Percentiles rank a stretch among this genome's conserved stretches.
Conservation (phyloP, 768 basidiomycete genomes). For the Rhizopogon salebrosus region DNA sequence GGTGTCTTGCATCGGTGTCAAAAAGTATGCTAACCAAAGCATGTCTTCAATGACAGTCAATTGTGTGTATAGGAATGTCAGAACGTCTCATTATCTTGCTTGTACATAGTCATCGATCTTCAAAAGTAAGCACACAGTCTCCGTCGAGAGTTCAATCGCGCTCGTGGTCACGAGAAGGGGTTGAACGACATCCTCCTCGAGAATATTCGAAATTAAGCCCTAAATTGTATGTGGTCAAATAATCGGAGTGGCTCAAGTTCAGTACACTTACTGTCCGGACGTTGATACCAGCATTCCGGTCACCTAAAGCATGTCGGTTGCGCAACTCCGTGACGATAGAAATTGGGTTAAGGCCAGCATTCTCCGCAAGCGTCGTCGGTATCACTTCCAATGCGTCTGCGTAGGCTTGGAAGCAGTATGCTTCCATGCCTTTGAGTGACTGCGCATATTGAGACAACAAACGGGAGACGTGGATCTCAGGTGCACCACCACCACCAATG, state of each 20-base stretch:
- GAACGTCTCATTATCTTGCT: conserved; percentile 42
- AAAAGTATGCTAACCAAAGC: background rate
- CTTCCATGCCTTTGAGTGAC: conserved; percentile 95
- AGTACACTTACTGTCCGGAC: conserved; percentile 76
- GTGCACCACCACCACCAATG: conserved; percentile 94
- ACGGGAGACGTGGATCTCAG: conserved; percentile 95
- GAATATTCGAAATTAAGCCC: conserved; percentile 95
- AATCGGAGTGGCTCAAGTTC: background rate
- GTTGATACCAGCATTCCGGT: conserved; percentile 94
- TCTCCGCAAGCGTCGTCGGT: conserved; percentile 95
- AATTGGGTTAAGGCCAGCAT: conserved; percentile 96
- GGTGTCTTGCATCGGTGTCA: too few relatives aligned
- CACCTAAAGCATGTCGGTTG: conserved; percentile 94
- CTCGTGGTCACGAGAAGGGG: conserved; percentile 93
- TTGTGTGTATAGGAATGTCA: background rate
- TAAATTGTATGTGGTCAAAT: conserved; percentile 22
- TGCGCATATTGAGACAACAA: conserved; percentile 87
- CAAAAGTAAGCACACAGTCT: conserved; percentile 93
- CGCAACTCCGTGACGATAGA: conserved; percentile 96
- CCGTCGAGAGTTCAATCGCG: conserved; percentile 91
- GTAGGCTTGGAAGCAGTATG: conserved; percentile 98
- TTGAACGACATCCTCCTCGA: conserved; percentile 97
- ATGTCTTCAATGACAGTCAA: background rate
- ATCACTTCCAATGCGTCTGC: conserved; percentile 98
- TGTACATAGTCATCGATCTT: conserved; percentile 96